These are phyloP conservation scores for Fragosphaeria purpurea DNA, from an alignment of 2,329 filamentous ascomycete species.

Conservation along the genomic window DNA sequence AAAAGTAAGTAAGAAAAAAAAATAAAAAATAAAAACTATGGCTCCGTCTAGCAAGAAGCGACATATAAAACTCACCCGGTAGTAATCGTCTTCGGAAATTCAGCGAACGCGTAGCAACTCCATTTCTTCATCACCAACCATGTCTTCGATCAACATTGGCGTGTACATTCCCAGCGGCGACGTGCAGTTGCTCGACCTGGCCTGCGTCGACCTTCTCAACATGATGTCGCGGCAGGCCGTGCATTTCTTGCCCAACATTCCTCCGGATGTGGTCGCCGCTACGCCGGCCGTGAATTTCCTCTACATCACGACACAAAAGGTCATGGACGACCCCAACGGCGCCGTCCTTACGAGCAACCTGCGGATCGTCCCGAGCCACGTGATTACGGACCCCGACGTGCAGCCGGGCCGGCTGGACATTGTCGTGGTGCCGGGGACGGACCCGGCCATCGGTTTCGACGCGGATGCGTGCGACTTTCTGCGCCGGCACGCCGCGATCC, in stretches of 20 bases:
- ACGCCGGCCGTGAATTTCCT: slow-evolving; percentile 33
- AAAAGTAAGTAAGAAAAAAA: too few relatives aligned
- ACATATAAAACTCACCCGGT: too few relatives aligned
- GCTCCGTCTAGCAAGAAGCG: too few relatives aligned
- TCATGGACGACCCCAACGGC: slow-evolving; percentile 19
- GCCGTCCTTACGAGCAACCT: slow-evolving; percentile 33
- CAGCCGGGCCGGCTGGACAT: slow-evolving; percentile 41
- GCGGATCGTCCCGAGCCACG: slow-evolving; percentile 30
- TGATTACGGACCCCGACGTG: slow-evolving; percentile 34
- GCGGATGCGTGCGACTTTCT: slow-evolving; percentile 32
- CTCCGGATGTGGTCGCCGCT: slow-evolving; percentile 26
- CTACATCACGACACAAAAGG: slow-evolving; percentile 28
- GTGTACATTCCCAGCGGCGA: slow-evolving; percentile 36
- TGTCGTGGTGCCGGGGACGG: slow-evolving; percentile 39
- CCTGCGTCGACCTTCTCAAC: slow-evolving; percentile 39
- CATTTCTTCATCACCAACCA: too few relatives aligned
- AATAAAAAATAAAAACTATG: too few relatives aligned
- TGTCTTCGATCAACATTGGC: slow-evolving; percentile 25
- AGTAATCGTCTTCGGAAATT: too few relatives aligned
- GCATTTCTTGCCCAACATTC: slow-evolving; percentile 19
- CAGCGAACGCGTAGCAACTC: too few relatives aligned
- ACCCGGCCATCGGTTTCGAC: slow-evolving; percentile 26
- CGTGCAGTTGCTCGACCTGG: slow-evolving; percentile 40
- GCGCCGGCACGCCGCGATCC: slow-evolving; percentile 25
- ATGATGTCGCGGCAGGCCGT: slow-evolving; percentile 37